Evolutionary conservation across 1,139 yeast species (phyloP).

Genomic region (Saccharomyces hybrid): DNA sequence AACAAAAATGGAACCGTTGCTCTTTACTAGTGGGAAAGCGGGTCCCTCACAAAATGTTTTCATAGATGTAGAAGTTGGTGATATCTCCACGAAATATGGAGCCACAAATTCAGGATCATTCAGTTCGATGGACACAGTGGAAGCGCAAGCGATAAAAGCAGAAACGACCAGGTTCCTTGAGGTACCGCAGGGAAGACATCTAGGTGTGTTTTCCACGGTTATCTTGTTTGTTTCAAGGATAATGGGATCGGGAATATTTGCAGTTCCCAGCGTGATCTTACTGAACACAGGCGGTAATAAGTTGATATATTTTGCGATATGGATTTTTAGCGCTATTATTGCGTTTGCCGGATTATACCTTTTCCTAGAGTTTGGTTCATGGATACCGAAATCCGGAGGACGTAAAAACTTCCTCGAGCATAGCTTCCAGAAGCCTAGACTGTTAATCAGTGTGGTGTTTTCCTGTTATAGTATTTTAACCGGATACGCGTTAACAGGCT

Average conservation of each 20-base stretch:
- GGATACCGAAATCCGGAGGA: conserved; percentile 69
- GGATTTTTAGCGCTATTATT: conserved; percentile 53
- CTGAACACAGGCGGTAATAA: conserved; percentile 64
- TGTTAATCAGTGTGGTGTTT: conserved; percentile 53
- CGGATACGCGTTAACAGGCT: conserved; percentile 59
- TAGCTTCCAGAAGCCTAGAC: conserved; percentile 51
- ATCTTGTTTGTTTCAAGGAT: conserved; percentile 59
- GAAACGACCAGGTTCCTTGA: conserved; percentile 32
- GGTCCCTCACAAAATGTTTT: not conserved
- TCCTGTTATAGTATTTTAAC: conserved; percentile 51
- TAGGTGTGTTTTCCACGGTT: conserved; percentile 60
- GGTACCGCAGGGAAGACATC: conserved; percentile 67
- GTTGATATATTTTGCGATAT: conserved; percentile 48
- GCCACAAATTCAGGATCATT: conserved; percentile 4
- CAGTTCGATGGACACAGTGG: conserved; percentile 8
- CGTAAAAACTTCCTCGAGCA: conserved; percentile 62
- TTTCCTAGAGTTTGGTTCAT: conserved; percentile 60
- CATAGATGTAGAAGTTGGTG: conserved; percentile 2
- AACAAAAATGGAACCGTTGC: not conserved
- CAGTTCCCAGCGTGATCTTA: conserved; percentile 60
- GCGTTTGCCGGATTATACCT: conserved; percentile 62
- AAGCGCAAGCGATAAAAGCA: conserved; percentile 13
- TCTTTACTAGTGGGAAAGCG: not conserved
- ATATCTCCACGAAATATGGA: conserved; percentile 1
- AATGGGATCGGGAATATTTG: conserved; percentile 72